phyloP scores from a whole-genome alignment of 2,329 filamentous ascomycete species.

The Aspergillus oerlinghausenensis region DNA sequence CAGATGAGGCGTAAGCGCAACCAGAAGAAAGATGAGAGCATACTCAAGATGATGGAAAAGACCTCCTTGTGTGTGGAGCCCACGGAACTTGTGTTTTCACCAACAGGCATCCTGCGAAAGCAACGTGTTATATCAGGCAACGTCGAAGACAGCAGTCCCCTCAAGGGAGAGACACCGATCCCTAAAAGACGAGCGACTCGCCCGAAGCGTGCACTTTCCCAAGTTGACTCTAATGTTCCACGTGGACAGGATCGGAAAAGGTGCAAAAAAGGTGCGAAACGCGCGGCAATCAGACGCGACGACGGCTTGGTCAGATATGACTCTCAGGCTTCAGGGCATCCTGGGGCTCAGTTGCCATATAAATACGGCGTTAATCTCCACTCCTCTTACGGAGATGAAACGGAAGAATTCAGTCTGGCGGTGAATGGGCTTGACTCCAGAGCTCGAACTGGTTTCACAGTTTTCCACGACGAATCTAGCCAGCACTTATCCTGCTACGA shows the following conservation, averaged over 20 bases:
- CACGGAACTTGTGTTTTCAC: conserved; percentile 45
- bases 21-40: conserved; percentile 47
- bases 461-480: conserved; percentile 35
- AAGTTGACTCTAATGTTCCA: conserved; percentile 30
- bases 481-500: conserved; percentile 5
- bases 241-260: conserved; percentile 25
- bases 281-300: conserved; percentile 6
- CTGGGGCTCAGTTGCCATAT: conserved; percentile 14
- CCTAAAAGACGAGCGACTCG: conserved; percentile 32
- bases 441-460: conserved; percentile 25
- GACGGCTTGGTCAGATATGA: conserved; percentile 11
- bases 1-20: conserved; percentile 48
- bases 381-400: conserved; percentile 20
- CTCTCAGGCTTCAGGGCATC: conserved; percentile 18
- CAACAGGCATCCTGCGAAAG: conserved; percentile 40
- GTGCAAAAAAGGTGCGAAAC: conserved; percentile 12
- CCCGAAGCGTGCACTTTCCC: conserved; percentile 28
- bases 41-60: conserved; percentile 44
- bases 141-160: conserved; percentile 43
- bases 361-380: conserved; percentile 15
- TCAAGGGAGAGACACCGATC: conserved; percentile 43
- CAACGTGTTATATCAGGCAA: conserved; percentile 45
- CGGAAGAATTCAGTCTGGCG: conserved; percentile 33
- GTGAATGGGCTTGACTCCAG: conserved; percentile 26
- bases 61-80: conserved; percentile 43